Evolutionary conservation across 768 basidiomycete genomes (phyloP), one percentile per base, ranked within the genome.

Genomic region (Cyclocybe aegerita): DNA sequence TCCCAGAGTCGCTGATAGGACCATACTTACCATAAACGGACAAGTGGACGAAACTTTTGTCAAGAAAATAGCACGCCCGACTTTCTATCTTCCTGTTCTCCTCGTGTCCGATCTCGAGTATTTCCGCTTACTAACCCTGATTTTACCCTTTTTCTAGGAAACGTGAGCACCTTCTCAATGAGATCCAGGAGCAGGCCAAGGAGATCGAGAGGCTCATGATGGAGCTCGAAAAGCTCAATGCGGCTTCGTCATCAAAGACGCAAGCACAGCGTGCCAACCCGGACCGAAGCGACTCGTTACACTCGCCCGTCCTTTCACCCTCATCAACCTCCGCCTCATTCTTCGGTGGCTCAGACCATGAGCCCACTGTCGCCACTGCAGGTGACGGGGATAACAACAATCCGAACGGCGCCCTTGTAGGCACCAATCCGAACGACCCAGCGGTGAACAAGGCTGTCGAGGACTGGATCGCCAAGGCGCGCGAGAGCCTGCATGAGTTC

Each of bases 381-480:
- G 35, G 14, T 15, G 40, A 4, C 7, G 36, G 39, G 15, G 16
- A 49, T 39, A 56, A 49, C 34, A 39, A 47, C 31, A 42, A 53
- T 7, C 32, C 56, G 7, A 50, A 9, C 14, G 23, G 23, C 23
- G 23, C 41, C 14, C 10, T 30, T 14, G 48, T 39, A 3, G 46
- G 37, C 45, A 34, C 52, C 33, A 59, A 65, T 17, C 67, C 60
- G 39, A 70, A 72, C 17, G 66, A 72, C 17, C 56, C 70, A 6
- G 74, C 73, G 39, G 64, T 70, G 5, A 74, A 76, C 60, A 79
- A 84, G 50, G 85, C 81, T 45, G 80, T 90, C 39, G 78, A 82
- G 55, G 82, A 87, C 52, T 92, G 90, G 90, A 83, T 92, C 48
- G 74, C 82, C 6, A 86, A 83, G 63, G 89, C 89, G 0, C 79